Conservation (phyloP, 352 stramenopile genomes). For the Thalassiosira livingstoniorum region DNA sequence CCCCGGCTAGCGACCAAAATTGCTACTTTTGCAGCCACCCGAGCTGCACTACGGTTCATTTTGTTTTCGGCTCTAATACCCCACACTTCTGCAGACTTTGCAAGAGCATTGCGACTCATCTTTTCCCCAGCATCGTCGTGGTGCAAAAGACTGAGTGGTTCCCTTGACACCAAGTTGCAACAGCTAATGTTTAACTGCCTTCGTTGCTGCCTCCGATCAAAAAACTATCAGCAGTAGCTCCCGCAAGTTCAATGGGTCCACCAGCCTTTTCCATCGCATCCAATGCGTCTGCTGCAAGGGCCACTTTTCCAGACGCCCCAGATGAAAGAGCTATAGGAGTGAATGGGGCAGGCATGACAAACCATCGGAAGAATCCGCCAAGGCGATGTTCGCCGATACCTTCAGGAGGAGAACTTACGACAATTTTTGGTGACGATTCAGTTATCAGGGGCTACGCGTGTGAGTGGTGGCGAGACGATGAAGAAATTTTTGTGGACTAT, state of each 20-base stretch:
- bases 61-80: constrained; percentile 30
- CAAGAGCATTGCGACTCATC: constrained; percentile 2
- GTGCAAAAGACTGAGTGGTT: constrained; percentile 67
- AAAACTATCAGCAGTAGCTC: constrained; percentile 55
- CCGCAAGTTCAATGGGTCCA: constrained; percentile 69
- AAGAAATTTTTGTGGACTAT: too few relatives aligned
- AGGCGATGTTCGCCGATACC: constrained; percentile 72
- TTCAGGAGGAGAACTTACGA: constrained; percentile 77
- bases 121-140: constrained; percentile 61
- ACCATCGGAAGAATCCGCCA: constrained; percentile 69
- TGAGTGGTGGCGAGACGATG: too few relatives aligned
- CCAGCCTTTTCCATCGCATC: constrained; percentile 54
- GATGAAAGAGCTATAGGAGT: neutral
- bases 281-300: constrained; percentile 47
- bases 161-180: constrained; percentile 64
- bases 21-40: constrained; percentile 61
- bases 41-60: constrained; percentile 59
- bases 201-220: constrained; percentile 35
- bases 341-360: constrained; percentile 64
- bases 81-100: constrained; percentile 23
- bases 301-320: constrained; percentile 6
- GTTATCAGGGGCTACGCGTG: too few relatives aligned
- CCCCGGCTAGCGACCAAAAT: neutral
- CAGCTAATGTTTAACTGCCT: constrained; percentile 34
- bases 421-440: constrained; percentile 37